Conservation (phyloP, 192 early-diverging fungal genomes). For the Mortierella claussenii region DNA sequence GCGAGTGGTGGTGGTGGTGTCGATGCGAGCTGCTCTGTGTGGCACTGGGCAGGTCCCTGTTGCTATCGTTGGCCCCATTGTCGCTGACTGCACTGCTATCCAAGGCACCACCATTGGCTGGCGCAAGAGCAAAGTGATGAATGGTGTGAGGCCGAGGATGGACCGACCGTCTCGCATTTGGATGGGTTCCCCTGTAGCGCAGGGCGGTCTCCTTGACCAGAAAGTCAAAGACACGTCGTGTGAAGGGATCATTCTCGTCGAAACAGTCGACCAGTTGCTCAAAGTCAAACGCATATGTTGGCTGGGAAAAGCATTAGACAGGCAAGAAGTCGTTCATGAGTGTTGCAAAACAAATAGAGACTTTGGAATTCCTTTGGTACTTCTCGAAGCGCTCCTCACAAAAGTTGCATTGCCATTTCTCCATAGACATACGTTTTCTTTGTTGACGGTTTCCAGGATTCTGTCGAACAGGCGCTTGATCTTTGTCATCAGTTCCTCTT, state of each 20-base stretch:
- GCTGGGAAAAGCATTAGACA: conserved; percentile 19
- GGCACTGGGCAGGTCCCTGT: background rate
- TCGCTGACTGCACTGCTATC: conserved; percentile 6
- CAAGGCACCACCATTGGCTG: no score
- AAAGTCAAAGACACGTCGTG: conserved; percentile 39
- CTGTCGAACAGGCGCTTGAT: conserved; percentile 42
- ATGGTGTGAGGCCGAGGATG: conserved; percentile 21
- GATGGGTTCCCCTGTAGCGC: conserved; percentile 25
- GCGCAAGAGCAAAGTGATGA: conserved; percentile 14
- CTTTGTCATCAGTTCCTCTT: conserved; percentile 51
- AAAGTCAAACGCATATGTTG: conserved; percentile 38
- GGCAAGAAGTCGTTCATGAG: background rate
- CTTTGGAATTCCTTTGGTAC: background rate
- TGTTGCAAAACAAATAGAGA: background rate
- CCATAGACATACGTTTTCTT: conserved; percentile 38
- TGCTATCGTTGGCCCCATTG: background rate
- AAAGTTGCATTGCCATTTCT: no score
- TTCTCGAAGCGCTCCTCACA: no score
- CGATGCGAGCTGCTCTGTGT: background rate
- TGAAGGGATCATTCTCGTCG: conserved; percentile 44
- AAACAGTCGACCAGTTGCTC: conserved; percentile 49
- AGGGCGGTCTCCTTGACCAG: conserved; percentile 45
- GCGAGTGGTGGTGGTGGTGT: conserved; percentile 13
- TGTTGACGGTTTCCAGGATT: conserved; percentile 42
- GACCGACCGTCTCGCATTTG: conserved; percentile 4